Evolutionary conservation across 768 basidiomycete genomes (phyloP).

Genomic region (Termitomyces sp.): DNA sequence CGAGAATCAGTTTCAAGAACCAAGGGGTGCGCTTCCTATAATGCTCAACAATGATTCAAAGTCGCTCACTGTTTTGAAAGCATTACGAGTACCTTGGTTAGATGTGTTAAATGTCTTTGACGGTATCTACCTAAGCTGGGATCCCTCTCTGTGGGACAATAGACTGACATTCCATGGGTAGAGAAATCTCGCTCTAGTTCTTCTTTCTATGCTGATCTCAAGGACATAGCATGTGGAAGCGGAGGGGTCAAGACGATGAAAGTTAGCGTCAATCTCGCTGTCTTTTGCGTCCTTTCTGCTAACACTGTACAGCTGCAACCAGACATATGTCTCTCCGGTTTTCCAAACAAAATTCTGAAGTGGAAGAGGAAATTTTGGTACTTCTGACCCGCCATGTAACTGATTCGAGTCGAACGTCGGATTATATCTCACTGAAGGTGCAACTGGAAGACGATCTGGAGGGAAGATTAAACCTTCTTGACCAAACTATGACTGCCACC

Average conservation of each 20-base stretch:
- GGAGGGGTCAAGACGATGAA: conserved; percentile 24
- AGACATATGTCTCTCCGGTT: conserved; percentile 33
- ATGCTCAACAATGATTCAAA: not conserved
- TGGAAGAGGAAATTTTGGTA: conserved; percentile 64
- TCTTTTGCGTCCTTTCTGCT: not conserved
- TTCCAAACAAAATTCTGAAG: conserved; percentile 14
- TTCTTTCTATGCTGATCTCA: not conserved
- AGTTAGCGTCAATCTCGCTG: not conserved
- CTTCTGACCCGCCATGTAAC: conserved; percentile 73
- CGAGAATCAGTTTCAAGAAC: conserved; percentile 14
- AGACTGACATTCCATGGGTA: conserved; percentile 64
- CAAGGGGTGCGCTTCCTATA: conserved; percentile 22
- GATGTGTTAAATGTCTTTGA: conserved; percentile 71
- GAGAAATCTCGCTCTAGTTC: conserved; percentile 11
- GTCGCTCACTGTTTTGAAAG: conserved; percentile 25
- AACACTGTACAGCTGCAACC: conserved; percentile 24
- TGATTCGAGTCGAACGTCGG: conserved; percentile 50
- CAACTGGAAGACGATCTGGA: conserved; percentile 39
- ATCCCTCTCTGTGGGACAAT: conserved; percentile 56
- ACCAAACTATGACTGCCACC: conserved; percentile 28
- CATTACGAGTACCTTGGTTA: conserved; percentile 69
- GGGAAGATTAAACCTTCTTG: conserved; percentile 18
- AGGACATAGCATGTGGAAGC: conserved; percentile 42
- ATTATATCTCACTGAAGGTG: conserved; percentile 64
- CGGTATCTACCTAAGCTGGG: conserved; percentile 84